Conservation (phyloP, 2,329 filamentous ascomycete species). For the Aspergillus oerlinghausenensis region DNA sequence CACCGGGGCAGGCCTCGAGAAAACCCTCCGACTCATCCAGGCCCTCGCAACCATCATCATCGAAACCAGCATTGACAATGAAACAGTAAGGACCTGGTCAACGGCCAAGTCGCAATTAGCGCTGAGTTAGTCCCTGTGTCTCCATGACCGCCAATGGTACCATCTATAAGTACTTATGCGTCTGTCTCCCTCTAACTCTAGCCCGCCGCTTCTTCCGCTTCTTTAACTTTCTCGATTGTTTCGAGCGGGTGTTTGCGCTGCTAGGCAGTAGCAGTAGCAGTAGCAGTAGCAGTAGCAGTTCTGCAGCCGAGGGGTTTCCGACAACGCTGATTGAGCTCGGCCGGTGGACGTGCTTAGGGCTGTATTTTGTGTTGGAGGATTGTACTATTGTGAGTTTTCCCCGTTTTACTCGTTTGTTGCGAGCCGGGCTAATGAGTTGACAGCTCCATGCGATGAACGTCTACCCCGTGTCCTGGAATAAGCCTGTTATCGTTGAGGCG, state of each 20-base stretch:
- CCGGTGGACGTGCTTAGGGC: constrained; percentile 57
- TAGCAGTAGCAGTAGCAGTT: no score
- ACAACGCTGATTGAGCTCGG: constrained; percentile 49
- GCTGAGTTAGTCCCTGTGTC: constrained; percentile 28
- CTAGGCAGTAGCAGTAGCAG: constrained; percentile 4
- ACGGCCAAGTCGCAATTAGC: constrained; percentile 35
- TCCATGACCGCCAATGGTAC: background rate
- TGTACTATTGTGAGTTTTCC: constrained; percentile 53
- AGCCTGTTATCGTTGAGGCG: constrained; percentile 53
- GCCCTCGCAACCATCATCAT: constrained; percentile 24
- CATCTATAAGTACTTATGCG: background rate
- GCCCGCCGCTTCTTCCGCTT: constrained; percentile 62
- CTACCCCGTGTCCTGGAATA: constrained; percentile 40
- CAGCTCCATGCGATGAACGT: constrained; percentile 50
- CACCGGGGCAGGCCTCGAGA: constrained; percentile 28
- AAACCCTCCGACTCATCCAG: constrained; percentile 31
- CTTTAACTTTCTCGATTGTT: constrained; percentile 63
- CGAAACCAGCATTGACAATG: constrained; percentile 12
- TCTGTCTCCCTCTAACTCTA: constrained; percentile 12
- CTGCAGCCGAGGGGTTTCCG: constrained; percentile 17
- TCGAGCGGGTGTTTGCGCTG: constrained; percentile 49
- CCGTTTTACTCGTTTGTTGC: background rate
- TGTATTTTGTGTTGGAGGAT: constrained; percentile 65
- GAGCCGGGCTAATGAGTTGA: constrained; percentile 20
- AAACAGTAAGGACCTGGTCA: constrained; percentile 26